phyloP scores from a whole-genome alignment of 2,329 filamentous ascomycete genomes.

The Fusarium heterosporum region DNA sequence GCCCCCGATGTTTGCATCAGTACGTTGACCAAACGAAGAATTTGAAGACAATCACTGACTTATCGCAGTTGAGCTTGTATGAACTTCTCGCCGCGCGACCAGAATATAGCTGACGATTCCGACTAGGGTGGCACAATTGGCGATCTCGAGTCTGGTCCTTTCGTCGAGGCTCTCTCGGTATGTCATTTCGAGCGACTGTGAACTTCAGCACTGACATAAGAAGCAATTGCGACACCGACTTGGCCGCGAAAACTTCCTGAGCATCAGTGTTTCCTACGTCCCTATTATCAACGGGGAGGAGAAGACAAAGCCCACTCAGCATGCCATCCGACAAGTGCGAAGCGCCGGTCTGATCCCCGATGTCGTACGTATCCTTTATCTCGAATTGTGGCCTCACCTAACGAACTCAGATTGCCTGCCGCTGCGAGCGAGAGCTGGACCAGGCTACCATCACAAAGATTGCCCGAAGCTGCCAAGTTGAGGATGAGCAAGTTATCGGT shows the following conservation, averaged over 20 bases:
- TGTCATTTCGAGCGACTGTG: background rate
- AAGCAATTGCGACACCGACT: conserved; percentile 76
- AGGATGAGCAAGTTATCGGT: conserved; percentile 85
- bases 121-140: conserved; percentile 71
- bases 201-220: background rate
- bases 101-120: background rate
- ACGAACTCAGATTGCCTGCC: conserved; percentile 80
- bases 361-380: conserved; percentile 61
- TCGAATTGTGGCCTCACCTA: background rate
- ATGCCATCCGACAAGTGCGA: conserved; percentile 85
- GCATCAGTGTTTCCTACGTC: conserved; percentile 90
- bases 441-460: conserved; percentile 85
- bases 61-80: conserved; percentile 26
- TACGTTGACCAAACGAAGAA: conserved; percentile 54
- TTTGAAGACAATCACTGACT: conserved; percentile 7
- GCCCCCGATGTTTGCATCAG: conserved; percentile 94
- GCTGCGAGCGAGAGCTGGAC: conserved; percentile 83
- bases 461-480: conserved; percentile 88
- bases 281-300: conserved; percentile 78
- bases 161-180: conserved; percentile 81
- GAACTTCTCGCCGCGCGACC: background rate
- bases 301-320: conserved; percentile 98
- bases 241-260: conserved; percentile 83
- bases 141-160: conserved; percentile 89
- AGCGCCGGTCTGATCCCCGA: conserved; percentile 81